Evolutionary conservation across 129 eudicot species (phyloP).

Genomic region (Saposhnikovia divaricata): DNA sequence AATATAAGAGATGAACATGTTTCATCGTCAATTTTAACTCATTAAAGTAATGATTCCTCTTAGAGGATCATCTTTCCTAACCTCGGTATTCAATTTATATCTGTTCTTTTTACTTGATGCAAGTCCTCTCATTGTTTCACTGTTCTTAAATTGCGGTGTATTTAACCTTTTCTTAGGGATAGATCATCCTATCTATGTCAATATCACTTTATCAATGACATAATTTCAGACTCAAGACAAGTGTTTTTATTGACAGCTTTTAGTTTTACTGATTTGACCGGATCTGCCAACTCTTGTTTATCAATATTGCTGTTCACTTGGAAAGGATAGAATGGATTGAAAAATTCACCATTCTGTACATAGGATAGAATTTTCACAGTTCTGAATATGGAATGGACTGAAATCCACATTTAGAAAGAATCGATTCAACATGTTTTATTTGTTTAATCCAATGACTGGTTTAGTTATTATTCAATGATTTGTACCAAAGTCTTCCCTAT

Average conservation of each 20-base stretch:
- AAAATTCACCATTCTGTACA: background rate
- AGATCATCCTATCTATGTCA: no score
- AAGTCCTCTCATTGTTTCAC: no score
- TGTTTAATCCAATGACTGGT: background rate
- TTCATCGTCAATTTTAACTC: no score
- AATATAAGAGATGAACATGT: no score
- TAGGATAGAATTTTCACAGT: background rate
- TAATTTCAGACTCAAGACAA: background rate
- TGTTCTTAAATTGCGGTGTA: no score
- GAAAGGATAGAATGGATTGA: background rate
- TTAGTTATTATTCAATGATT: background rate
- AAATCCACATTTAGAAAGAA: background rate
- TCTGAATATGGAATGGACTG: background rate
- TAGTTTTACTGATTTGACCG: background rate
- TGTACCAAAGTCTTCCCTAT: background rate
- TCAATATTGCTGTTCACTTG: background rate
- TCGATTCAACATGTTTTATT: background rate
- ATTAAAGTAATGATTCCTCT: background rate
- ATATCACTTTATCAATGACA: no score
- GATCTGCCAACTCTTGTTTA: background rate
- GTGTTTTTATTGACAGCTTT: background rate
- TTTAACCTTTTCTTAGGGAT: no score
- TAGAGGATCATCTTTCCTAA: no score
- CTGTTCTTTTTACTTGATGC: no score
- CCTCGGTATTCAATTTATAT: no score